Base-by-base conservation (phyloP, 306 rosid species). In the Quercus bicolor region DNA sequence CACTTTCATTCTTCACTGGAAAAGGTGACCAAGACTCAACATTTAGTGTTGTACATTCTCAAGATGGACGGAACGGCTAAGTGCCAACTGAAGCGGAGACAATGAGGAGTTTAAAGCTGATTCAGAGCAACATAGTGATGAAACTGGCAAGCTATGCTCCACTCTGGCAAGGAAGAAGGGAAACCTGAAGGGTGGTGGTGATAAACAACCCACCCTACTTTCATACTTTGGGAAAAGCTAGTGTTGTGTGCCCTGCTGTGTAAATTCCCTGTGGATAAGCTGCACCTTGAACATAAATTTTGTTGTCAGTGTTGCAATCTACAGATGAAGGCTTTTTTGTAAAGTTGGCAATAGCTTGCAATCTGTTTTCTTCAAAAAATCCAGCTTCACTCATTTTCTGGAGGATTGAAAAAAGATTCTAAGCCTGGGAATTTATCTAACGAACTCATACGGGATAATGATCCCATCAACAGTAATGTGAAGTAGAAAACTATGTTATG, bases 151-250 rank as follows among this genome's bases (percentile, higher is more conserved):
- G 78, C 70, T 56, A 14, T 77, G 72, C 21, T 40, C 45, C 26
- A 85, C 82, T 81, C 91, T 88, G 11, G 86, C 59, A 69, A 90
- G 81, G 85, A 94, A 89, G 85, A 90, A 85, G 83, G 85, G 55
- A 73, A 91, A 83, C 70, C 23, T 73, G 53, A 94, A 88, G 80
- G 24, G 54, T 77, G 81, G 82, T 31, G 64, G 68, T 62, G 92
- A 89, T 76, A 92, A 91, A 75, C 97, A 91, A 48, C 87, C 89
- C 52, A 86, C 88, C 21, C 82, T 88, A 53, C 80, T 94, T 81
- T 86, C 95, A 14, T 92, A 80, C 86, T 91, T 88, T 1, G 86
- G 93, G 16, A 94, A 84, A 83, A 86, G 79, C 86, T 92, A 88
- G 78, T 64, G 24, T n/a, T 64, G 2, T 73, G 54, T 76, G 53